A percentile compares a stretch with the other conserved stretches of the same genome.
These are phyloP conservation scores for Macadamia tetraphylla DNA, from an alignment of 164 flowering plant genomes.

Conservation along the genomic window DNA sequence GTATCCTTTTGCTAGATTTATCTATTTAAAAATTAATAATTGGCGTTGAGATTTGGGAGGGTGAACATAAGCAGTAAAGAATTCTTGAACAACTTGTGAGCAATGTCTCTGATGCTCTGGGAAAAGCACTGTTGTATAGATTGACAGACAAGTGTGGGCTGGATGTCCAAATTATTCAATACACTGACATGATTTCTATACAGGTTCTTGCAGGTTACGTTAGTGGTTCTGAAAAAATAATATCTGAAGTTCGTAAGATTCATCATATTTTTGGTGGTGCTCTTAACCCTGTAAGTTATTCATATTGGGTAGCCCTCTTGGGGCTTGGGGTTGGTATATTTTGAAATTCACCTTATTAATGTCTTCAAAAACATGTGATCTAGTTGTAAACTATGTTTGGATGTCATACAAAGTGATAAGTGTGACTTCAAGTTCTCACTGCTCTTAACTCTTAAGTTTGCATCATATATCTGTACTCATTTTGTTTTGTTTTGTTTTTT, in stretches of 20 bases:
- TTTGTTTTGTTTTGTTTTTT: not conserved
- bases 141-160: too few relatives aligned
- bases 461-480: not conserved
- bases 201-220: constrained; percentile 94
- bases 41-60: not conserved
- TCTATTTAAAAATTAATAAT: not conserved
- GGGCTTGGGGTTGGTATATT: not conserved
- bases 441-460: too few relatives aligned
- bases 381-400: not conserved
- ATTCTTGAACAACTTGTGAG: too few relatives aligned
- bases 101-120: too few relatives aligned
- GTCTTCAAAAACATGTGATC: not conserved
- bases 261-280: constrained; percentile 91
- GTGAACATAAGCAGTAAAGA: not conserved
- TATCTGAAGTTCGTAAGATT: constrained; percentile 59
- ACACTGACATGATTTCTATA: not conserved
- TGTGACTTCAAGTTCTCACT: not conserved
- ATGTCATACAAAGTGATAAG: not conserved
- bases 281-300: constrained; percentile 74
- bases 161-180: too few relatives aligned
- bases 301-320: not conserved
- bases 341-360: not conserved
- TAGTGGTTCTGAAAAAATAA: constrained; percentile 68
- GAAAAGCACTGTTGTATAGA: too few relatives aligned
- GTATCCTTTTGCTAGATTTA: not conserved